phyloP scores from a whole-genome alignment of 2,329 filamentous ascomycete genomes.

The Aquanectria penicillioides region DNA sequence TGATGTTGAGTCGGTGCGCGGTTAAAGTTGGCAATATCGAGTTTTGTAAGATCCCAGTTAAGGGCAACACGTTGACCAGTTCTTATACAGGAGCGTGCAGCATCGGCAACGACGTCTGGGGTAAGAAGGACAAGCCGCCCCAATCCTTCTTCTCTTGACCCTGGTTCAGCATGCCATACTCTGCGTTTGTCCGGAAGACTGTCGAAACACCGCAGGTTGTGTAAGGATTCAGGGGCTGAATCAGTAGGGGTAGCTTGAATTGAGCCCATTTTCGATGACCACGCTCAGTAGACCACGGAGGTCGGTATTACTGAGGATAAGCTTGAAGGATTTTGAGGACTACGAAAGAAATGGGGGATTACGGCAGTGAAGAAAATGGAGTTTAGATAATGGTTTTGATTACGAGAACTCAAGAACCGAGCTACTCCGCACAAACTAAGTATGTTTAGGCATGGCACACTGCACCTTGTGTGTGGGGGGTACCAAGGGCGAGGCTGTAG shows the following conservation, averaged over 20 bases:
- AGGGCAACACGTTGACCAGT: conserved; percentile 62
- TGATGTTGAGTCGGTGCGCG: conserved; percentile 61
- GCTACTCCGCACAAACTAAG: neutral
- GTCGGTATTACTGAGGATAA: too few species aligned
- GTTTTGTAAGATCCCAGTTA: conserved; percentile 65
- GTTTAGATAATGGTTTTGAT: neutral
- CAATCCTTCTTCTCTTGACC: conserved; percentile 61
- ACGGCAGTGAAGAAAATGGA: neutral
- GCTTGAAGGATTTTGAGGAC: neutral
- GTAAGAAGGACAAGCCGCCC: conserved; percentile 63
- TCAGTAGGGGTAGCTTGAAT: neutral
- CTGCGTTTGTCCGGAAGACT: conserved; percentile 57
- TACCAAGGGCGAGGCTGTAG: neutral
- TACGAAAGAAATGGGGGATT: neutral
- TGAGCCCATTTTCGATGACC: conserved; percentile 11
- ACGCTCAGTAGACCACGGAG: too few species aligned
- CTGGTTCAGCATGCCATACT: conserved; percentile 58
- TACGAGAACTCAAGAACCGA: neutral
- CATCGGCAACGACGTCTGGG: conserved; percentile 57
- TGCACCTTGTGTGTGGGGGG: neutral
- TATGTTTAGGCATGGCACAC: neutral
- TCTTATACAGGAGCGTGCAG: conserved; percentile 60
- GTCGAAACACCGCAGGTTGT: conserved; percentile 25
- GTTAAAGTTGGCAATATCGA: conserved; percentile 64
- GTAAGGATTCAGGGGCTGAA: neutral